A percentile compares a stretch with the other conserved stretches of the same genome.
Conservation (phyloP, 1,284 basidiomycete genomes). For the Kwoniella shivajii region DNA sequence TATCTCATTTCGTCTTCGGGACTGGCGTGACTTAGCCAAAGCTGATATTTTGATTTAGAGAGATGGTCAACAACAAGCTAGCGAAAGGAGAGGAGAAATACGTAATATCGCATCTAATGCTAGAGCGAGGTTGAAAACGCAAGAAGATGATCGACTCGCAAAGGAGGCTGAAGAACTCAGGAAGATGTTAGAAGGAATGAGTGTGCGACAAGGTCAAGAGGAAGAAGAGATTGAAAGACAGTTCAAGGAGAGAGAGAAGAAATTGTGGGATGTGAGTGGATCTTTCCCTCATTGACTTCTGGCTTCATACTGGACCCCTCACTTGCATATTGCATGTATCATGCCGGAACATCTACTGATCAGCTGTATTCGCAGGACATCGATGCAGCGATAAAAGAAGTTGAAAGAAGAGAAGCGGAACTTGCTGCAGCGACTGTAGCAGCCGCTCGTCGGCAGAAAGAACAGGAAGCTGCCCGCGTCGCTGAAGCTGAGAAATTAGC, state of each 20-base stretch:
- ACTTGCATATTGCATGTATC: background rate
- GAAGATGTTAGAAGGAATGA: conserved; percentile 38
- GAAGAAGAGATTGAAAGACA: conserved; percentile 32
- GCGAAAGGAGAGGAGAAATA: conserved; percentile 22
- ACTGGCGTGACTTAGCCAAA: conserved; percentile 3
- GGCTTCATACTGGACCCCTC: too few relatives aligned
- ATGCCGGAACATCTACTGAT: background rate
- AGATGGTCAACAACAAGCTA: conserved; percentile 28
- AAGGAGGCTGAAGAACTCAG: conserved; percentile 40
- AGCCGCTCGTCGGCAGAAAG: conserved; percentile 15
- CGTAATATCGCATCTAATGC: conserved; percentile 28
- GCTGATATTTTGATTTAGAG: conserved; percentile 17
- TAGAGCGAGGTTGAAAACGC: conserved; percentile 17
- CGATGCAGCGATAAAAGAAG: conserved; percentile 39
- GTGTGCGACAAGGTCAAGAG: conserved; percentile 33
- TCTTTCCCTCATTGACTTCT: too few relatives aligned
- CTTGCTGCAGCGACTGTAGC: conserved; percentile 11
- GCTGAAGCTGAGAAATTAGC: conserved; percentile 32
- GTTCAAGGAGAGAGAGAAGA: conserved; percentile 40
- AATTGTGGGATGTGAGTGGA: conserved; percentile 44
- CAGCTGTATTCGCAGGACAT: conserved; percentile 31
- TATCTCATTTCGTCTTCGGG: background rate
- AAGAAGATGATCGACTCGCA: conserved; percentile 16
- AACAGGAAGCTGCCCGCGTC: conserved; percentile 28
- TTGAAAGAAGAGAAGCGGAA: conserved; percentile 29